Evolutionary conservation across 139 green algal genomes (phyloP), one percentile per base, ranked within the genome.

Genomic region (Dunaliella primolecta): DNA sequence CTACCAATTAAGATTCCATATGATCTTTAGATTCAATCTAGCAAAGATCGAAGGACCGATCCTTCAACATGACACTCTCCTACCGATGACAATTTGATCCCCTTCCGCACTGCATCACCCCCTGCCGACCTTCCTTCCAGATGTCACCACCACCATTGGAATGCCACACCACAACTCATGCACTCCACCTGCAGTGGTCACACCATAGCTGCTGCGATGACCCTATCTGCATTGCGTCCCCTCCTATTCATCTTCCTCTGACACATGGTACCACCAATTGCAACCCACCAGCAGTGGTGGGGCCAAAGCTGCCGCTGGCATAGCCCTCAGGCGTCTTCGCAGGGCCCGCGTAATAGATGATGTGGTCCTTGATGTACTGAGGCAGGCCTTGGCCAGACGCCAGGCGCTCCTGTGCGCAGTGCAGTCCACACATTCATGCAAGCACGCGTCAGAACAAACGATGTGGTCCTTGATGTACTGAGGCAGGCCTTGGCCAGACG

Each of bases 391-490:
- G 30, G 36, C 86, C 86, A 25, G 72, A 30, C 0, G 57, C 83
- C 35, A 89, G 80, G 23, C 86, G 86, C 83, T 89, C 86, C 87
- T 86, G 80, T 34, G 71, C 82, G 79, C 81, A 78, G 56, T 46
- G 27, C 27, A 77, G 15, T 35, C 35, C 25, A 21, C 11, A 25
- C 27, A 35, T 24, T 75, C n/a, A n/a, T n/a, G n/a, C n/a, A n/a
- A n/a, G n/a, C n/a, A n/a, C n/a, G n/a, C n/a, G n/a, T n/a, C n/a
- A 23, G 31, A 75, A 37, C n/a, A 89, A 29, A 91, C 84, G 78
- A 91, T 91, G 88, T 91, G 86, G 81, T 91, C 86, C 86, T 89
- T 88, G 37, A 81, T 72, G 81, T 89, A 88, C 46, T 88, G 81
- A 0, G 88, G 88, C 71, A 91, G 78, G 24, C 86, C 88, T 74